Evolutionary conservation across 176 grass and related monocot genomes (phyloP), one percentile per base, ranked within the genome.

Genomic region (Musa schizocarpa): DNA sequence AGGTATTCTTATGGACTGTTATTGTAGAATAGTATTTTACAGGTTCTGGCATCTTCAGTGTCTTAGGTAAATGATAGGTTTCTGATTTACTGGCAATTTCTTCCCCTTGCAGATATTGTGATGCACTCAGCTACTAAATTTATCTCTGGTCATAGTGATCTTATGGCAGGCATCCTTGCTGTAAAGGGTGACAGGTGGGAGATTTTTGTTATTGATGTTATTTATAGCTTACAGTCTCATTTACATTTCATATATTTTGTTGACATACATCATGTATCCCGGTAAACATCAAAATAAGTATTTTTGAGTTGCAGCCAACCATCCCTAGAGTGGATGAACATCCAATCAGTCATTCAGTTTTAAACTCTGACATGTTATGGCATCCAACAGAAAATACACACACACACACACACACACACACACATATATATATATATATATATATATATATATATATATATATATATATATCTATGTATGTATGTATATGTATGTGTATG

Each of bases 111-210:
- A 98, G 94, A 98, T 98, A 91, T 98, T 66, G 90, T 98, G 50
- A 98, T 98, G 94, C 94, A 98, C 85, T 98, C 94, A 55, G 90
- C 90, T 9, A 98, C 94, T 72, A 98, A 98, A 83, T 98, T 98
- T 86, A 84, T 98, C 82, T 85, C 94, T 56, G 94, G 94, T 49
- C 90, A 98, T 73, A 98, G 94, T 68, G 94, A 98, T 87, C 90
- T 98, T 78, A 98, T 98, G 94, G 94, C 88, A 67, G 94, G 94
- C 76, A 93, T 93, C 72, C 90, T 98, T 85, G 90, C 90, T 73
- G 90, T 98, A 13, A 93, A 93, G 84, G 94, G 90, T 54, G 84
- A 93, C 83, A 93, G 88, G 94, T 98, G 12, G 27, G 55, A 25
- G 20, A 68, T 53, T 82, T 43, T 66, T 85, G 20, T 83, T 43